Conservation (phyloP, 2,329 filamentous ascomycete genomes). For the Leptosphaerulina australis region DNA sequence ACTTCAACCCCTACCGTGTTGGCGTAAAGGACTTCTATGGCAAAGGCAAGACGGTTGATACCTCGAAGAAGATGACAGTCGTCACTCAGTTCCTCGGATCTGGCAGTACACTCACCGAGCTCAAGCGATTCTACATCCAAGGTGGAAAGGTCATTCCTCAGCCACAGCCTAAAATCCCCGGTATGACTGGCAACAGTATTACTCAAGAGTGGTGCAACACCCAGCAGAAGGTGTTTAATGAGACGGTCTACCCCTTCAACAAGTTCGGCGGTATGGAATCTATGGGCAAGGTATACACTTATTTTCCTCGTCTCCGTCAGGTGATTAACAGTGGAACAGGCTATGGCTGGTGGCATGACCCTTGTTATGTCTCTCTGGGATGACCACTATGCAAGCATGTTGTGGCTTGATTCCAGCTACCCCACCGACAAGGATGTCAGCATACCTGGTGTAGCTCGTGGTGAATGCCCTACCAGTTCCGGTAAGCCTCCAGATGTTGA, state of each 20-base stretch:
- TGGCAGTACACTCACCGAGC: slow-evolving; percentile 50
- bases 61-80: slow-evolving; percentile 52
- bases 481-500: slow-evolving; percentile 43
- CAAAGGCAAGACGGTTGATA: slow-evolving; percentile 55
- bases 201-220: slow-evolving; percentile 41
- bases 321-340: slow-evolving; percentile 55
- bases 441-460: slow-evolving; percentile 40
- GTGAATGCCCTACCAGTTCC: slow-evolving; percentile 32
- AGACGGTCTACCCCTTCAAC: slow-evolving; percentile 55
- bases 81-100: slow-evolving; percentile 57
- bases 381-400: slow-evolving; percentile 71
- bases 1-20: slow-evolving; percentile 65
- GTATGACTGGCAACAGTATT: slow-evolving; percentile 49
- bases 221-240: slow-evolving; percentile 37
- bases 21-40: slow-evolving; percentile 69
- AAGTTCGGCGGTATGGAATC: slow-evolving; percentile 61
- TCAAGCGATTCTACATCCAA: slow-evolving; percentile 58
- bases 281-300: slow-evolving; percentile 64
- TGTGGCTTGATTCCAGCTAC: slow-evolving; percentile 66
- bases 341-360: slow-evolving; percentile 64
- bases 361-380: slow-evolving; percentile 68
- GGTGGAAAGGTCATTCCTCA: slow-evolving; percentile 56
- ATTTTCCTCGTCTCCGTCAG: not conserved
- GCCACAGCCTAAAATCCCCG: slow-evolving; percentile 51
- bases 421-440: slow-evolving; percentile 52